Base-by-base conservation (phyloP, 1,284 basidiomycete species). In the Tilletia indica region DNA sequence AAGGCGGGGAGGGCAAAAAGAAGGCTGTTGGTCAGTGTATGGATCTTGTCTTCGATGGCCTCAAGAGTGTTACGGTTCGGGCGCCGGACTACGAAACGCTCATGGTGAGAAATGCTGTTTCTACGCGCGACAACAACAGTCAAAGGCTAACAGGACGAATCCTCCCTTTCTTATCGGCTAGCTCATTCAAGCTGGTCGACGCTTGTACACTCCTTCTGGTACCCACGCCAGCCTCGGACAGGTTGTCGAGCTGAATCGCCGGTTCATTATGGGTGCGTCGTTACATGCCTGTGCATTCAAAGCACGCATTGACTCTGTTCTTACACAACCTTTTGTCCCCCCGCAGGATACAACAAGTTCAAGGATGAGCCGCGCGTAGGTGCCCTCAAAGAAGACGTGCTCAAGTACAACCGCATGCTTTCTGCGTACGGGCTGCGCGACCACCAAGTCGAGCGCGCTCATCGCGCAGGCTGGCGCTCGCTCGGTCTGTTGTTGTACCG, bases 31-130 rank as follows among this genome's bases (percentile, higher is more conserved):
- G 90, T 9, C 92, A 93, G 83, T 90, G 98, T 79, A 88, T 99
- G 76, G 92, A 97, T 79, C 87, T 97, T 72, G 92, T 97, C 72
- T 97, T 97, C 81, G 93, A 98, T 82, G 93, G 90, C n/a, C 87
- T 99, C 78, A 97, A 98, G 86, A 95, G 94, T 1, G 97, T 99
- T 61, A 99, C 97, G 0, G 89, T 99, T 61, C 88, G 95, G 70
- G 94, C 96, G 9, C 94, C 97, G 0, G 97, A 99, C 85, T 99
- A 93, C 85, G 97, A 99, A 79, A 99, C 97, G 1, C 88, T 99
- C 71, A 97, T 98, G 94, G 94, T 64, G n/a, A 38, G 61, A 8
- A 69, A 31, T 21, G 9, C n/a, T 61, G 25, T 31, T 39, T 68
- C 67, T 68, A 48, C 1, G 2, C 47, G 47, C 47, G 25, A 31